Evolutionary conservation across 768 basidiomycete species (phyloP), one percentile per base, ranked within the genome.

Genomic region (Boletus reticulatus): DNA sequence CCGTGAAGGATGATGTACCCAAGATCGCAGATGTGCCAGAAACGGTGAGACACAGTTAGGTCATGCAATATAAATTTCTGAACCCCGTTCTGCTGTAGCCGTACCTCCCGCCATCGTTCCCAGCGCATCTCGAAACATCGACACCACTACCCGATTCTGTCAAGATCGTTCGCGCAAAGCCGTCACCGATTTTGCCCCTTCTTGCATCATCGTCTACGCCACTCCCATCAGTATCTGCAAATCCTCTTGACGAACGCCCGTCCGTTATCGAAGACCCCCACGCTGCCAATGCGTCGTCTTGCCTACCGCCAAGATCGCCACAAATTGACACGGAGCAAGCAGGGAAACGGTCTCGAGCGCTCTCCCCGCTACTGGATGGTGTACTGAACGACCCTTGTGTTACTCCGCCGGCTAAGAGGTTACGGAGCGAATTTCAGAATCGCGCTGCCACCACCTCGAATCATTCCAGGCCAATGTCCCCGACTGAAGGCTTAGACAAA

Each of bases 81-180:
- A 71, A 43, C 3, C 34, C 31, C 43, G 32, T 53, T 45, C 37
- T 44, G 36, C 29, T 42, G 61, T 57, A 77, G 81, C 69, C 72
- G n/a, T 81, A 77, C 55, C 66, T 80, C 19, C 82, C 82, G 1
- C 83, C 82, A 4, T 84, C 83, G 8, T 84, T 84, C 60, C 78
- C 80, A 31, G 72, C 77, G 12, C 71, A 82, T 53, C 65, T 85
- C 20, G 62, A 70, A 32, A 84, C 81, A 27, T 85, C 84, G 3
- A 85, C 83, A 6, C 84, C 83, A 11, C 70, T 68, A 34, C 58
- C 61, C n/a, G 54, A 53, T 42, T 44, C 57, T 39, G 53, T 44
- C 45, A 54, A 63, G 13, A 58, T 62, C 45, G 50, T 61, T 44
- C 74, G 73, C 24, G 65, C 64, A n/a, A 82, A 82, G 64, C 79